A percentile compares a stretch with the other conserved stretches of the same genome.
phyloP scores from a whole-genome alignment of 2,329 filamentous ascomycete species.

The Hawksworthiomyces lignivorus region DNA sequence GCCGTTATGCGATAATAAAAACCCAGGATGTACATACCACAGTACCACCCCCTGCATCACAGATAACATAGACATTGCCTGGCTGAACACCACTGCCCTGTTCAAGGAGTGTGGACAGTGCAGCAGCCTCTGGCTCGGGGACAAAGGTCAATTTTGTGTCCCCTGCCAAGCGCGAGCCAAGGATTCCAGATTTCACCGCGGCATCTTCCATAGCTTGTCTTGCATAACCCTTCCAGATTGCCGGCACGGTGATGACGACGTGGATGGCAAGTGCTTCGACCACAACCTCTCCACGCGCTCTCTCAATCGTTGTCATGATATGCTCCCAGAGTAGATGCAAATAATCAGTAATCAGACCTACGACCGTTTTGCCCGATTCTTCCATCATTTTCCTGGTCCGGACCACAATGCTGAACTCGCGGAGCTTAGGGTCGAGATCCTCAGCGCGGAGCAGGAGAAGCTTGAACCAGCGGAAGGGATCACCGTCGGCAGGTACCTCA shows the following conservation, averaged over 20 bases:
- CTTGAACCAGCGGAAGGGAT: too few relatives aligned
- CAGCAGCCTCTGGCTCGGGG: slow-evolving; percentile 38
- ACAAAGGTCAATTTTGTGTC: slow-evolving; percentile 28
- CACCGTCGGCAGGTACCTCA: too few relatives aligned
- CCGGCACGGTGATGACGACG: slow-evolving; percentile 35
- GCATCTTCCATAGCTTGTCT: slow-evolving; percentile 29
- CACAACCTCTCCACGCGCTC: slow-evolving; percentile 16
- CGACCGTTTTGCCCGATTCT: slow-evolving; percentile 12
- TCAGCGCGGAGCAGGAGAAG: too few relatives aligned
- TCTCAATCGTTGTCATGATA: slow-evolving; percentile 12
- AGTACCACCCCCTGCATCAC: slow-evolving; percentile 25
- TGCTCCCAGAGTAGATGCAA: slow-evolving; percentile 28
- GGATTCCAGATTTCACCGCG: slow-evolving; percentile 29
- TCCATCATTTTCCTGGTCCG: too few relatives aligned
- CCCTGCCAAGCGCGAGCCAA: slow-evolving; percentile 13
- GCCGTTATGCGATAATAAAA: too few relatives aligned
- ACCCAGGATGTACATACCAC: too few relatives aligned
- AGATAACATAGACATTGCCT: slow-evolving; percentile 20
- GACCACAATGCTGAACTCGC: too few relatives aligned
- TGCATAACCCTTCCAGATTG: slow-evolving; percentile 36
- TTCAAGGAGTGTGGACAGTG: slow-evolving; percentile 29
- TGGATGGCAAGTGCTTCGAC: slow-evolving; percentile 21
- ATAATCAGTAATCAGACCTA: slow-evolving; percentile 26
- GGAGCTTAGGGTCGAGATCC: too few relatives aligned
- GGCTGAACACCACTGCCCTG: slow-evolving; percentile 15